These are phyloP conservation scores for Persicaria maculosa DNA, from an alignment of 148 eudicot species.

Conservation along the genomic window DNA sequence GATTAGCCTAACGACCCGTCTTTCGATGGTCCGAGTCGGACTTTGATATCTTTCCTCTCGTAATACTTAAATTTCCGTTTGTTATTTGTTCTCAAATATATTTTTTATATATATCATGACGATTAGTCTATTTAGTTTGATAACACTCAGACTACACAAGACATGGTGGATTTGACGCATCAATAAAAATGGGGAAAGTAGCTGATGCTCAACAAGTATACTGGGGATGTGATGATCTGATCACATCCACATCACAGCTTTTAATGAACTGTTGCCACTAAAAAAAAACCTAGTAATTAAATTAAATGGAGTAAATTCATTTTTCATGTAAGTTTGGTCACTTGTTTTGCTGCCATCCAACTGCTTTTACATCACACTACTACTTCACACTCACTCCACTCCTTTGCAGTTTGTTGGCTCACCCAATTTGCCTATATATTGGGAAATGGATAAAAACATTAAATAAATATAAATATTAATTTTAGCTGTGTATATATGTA, in stretches of 20 bases:
- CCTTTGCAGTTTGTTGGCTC: background rate
- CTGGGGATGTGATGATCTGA: background rate
- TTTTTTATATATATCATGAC: too few relatives aligned
- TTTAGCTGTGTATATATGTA: background rate
- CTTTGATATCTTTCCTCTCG: too few relatives aligned
- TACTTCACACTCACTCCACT: background rate
- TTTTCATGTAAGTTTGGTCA: too few relatives aligned
- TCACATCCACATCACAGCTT: constrained; percentile 4
- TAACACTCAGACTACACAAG: too few relatives aligned
- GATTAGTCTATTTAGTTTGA: too few relatives aligned
- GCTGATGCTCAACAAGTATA: background rate
- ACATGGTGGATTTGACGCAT: too few relatives aligned
- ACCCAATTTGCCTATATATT: background rate
- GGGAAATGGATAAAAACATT: background rate
- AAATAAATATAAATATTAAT: background rate
- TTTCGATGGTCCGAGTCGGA: too few relatives aligned
- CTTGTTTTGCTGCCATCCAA: background rate
- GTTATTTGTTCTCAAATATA: too few relatives aligned
- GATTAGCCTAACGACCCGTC: too few relatives aligned
- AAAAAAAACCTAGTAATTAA: background rate
- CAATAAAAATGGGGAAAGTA: background rate
- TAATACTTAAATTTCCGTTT: too few relatives aligned
- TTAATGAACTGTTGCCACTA: background rate
- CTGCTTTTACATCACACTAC: background rate
- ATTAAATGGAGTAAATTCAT: too few relatives aligned